Percentiles rank a stretch among this genome's conserved stretches.
Conservation (phyloP, 2,329 filamentous ascomycete genomes). For the Epichloe gansuensis region DNA sequence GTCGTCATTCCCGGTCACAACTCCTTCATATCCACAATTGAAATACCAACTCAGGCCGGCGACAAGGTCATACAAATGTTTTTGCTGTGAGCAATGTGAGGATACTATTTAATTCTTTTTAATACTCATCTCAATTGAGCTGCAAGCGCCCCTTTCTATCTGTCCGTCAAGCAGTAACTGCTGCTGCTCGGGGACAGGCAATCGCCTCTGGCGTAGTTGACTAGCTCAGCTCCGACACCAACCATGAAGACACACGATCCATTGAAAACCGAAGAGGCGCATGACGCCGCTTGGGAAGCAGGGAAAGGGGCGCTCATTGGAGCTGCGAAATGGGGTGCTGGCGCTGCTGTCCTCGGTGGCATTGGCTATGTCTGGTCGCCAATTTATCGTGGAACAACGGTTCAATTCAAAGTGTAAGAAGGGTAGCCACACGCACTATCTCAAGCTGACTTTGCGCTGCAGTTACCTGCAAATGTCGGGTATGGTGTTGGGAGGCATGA, state of each 20-base stretch:
- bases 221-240: not conserved
- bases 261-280: conserved; percentile 53
- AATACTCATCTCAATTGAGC: not conserved
- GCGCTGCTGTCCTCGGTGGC: conserved; percentile 47
- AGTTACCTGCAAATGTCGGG: conserved; percentile 78
- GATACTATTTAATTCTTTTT: not conserved
- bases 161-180: too few species aligned
- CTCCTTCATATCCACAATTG: not conserved
- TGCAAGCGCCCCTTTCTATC: not conserved
- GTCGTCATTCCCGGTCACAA: not conserved
- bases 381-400: conserved; percentile 57
- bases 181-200: not conserved
- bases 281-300: conserved; percentile 60
- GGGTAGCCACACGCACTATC: not conserved
- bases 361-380: conserved; percentile 55
- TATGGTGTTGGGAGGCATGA: conserved; percentile 68
- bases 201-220: not conserved
- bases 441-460: conserved; percentile 2
- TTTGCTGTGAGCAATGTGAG: not conserved
- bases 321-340: conserved; percentile 61
- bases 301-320: conserved; percentile 53
- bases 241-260: conserved; percentile 41
- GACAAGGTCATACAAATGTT: not conserved
- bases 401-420: conserved; percentile 67
- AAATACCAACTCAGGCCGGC: not conserved